A percentile compares a stretch with the other conserved stretches of the same genome.
Evolutionary conservation across 2,329 filamentous ascomycete genomes (phyloP).

Genomic region (Alternaria solani): DNA sequence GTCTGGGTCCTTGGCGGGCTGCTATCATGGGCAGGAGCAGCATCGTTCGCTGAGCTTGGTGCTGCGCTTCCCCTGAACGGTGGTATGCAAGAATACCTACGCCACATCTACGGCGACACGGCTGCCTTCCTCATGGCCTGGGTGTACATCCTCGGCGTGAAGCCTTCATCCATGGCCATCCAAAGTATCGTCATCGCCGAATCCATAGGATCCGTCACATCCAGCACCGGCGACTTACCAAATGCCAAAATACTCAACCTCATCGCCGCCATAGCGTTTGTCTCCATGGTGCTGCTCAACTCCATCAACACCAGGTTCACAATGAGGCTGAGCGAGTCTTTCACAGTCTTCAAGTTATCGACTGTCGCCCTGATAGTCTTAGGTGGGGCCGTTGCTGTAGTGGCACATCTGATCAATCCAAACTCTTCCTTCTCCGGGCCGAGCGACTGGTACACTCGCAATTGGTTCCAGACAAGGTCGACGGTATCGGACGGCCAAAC

Average conservation of each 20-base stretch:
- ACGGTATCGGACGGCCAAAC: conserved; percentile 56
- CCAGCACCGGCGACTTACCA: conserved; percentile 23
- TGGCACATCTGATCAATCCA: conserved; percentile 41
- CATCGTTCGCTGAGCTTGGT: conserved; percentile 69
- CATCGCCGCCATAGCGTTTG: conserved; percentile 48
- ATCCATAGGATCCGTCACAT: conserved; percentile 59
- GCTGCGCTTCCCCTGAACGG: conserved; percentile 70
- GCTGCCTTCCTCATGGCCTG: conserved; percentile 70
- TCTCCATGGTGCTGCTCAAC: conserved; percentile 53
- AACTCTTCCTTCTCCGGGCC: conserved; percentile 40
- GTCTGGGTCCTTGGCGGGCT: conserved; percentile 70
- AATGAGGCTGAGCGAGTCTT: conserved; percentile 53
- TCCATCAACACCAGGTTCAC: conserved; percentile 55
- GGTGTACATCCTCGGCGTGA: conserved; percentile 71
- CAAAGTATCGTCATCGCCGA: conserved; percentile 68
- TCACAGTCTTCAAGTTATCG: conserved; percentile 51
- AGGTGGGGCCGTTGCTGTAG: conserved; percentile 40
- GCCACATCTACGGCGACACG: conserved; percentile 67
- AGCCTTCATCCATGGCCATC: conserved; percentile 71
- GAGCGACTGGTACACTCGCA: conserved; percentile 52
- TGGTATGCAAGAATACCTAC: conserved; percentile 69
- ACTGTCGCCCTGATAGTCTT: conserved; percentile 45
- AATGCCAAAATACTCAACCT: conserved; percentile 44
- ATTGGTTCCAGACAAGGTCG: conserved; percentile 65
- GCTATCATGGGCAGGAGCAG: conserved; percentile 70